Conservation (phyloP, 2,329 filamentous ascomycete genomes). For the Aschersonia sp. region DNA sequence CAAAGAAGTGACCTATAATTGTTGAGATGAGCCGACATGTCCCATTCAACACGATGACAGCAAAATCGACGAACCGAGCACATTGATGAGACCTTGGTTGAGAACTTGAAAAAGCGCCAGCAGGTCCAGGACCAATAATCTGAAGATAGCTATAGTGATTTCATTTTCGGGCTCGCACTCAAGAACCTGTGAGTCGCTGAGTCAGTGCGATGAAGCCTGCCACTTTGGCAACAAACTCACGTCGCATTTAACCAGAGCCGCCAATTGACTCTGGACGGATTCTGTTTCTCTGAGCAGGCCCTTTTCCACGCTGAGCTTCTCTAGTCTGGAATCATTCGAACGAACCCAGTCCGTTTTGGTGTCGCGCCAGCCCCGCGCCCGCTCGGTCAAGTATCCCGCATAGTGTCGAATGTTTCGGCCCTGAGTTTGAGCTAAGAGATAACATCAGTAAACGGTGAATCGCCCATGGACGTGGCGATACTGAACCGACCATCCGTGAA, state of each 20-base stretch:
- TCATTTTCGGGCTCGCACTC: conserved; percentile 87
- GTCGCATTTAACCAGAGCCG: conserved; percentile 76
- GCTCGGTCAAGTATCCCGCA: conserved; percentile 69
- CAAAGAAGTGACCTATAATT: conserved; percentile 77
- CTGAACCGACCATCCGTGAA: conserved; percentile 71
- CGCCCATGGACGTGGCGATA: background rate
- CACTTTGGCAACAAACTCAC: conserved; percentile 32
- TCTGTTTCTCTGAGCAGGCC: conserved; percentile 86
- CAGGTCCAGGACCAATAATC: conserved; percentile 79
- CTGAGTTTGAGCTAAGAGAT: conserved; percentile 68
- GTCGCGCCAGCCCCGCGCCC: conserved; percentile 68
- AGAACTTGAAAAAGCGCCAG: conserved; percentile 84
- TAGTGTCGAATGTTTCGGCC: conserved; percentile 91
- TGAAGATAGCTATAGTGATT: conserved; percentile 87
- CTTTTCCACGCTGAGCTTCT: conserved; percentile 79
- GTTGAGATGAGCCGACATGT: conserved; percentile 5
- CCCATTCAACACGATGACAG: conserved; percentile 3
- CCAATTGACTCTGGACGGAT: conserved; percentile 74
- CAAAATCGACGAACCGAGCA: conserved; percentile 51
- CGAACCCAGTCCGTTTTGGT: conserved; percentile 86
- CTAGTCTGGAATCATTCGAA: conserved; percentile 65
- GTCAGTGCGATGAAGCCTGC: background rate
- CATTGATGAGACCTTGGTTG: conserved; percentile 95
- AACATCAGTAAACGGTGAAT: background rate
- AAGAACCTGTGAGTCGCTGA: conserved; percentile 46